phyloP scores from a whole-genome alignment of 192 early-diverging fungal species.

The Linnemannia schmuckeri region DNA sequence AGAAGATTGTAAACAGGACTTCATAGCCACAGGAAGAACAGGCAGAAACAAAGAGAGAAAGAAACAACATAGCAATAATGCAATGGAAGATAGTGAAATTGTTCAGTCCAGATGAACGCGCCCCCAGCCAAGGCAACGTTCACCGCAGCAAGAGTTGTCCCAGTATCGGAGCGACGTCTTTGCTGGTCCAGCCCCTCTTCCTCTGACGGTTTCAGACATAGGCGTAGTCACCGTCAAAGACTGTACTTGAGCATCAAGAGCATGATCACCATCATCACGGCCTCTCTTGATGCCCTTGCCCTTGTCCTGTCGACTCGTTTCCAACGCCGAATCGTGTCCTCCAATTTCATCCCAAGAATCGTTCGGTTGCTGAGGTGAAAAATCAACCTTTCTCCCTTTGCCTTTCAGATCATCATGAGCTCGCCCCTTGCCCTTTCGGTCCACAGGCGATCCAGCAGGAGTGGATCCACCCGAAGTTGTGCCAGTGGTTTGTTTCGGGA shows the following conservation, averaged over 20 bases:
- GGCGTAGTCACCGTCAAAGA: background rate
- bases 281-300: background rate
- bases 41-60: background rate
- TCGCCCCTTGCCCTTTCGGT: background rate
- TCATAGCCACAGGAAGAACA: slow-evolving; percentile 1
- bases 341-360: background rate
- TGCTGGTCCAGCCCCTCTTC: background rate
- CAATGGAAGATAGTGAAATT: background rate
- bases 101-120: slow-evolving; percentile 5
- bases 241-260: background rate
- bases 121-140: slow-evolving; percentile 35
- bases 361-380: background rate
- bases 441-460: background rate
- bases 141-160: slow-evolving; percentile 42
- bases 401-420: slow-evolving; percentile 1
- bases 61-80: background rate
- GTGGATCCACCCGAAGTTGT: background rate
- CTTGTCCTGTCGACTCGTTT: background rate
- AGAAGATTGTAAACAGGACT: background rate
- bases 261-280: background rate
- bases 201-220: background rate
- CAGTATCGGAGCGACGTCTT: slow-evolving; percentile 26
- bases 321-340: background rate
- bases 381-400: slow-evolving; percentile 7
- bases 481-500: background rate